phyloP scores from a whole-genome alignment of 2,329 filamentous ascomycete species.

The Xylariaceae sp. region DNA sequence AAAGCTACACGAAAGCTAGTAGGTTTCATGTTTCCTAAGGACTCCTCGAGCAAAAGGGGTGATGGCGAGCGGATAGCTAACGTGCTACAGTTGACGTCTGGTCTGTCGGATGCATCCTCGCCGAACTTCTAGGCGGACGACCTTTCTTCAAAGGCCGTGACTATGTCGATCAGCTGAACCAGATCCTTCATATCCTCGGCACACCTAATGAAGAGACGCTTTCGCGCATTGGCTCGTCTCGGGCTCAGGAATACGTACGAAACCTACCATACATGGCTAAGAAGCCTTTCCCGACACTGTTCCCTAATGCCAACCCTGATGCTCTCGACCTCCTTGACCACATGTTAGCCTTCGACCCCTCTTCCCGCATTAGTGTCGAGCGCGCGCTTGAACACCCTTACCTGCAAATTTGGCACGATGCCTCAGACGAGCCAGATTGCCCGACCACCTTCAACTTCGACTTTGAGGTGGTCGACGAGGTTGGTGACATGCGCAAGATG shows the following conservation, averaged over 20 bases:
- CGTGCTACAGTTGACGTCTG: slow-evolving; percentile 84
- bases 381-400: slow-evolving; percentile 96
- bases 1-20: slow-evolving; percentile 99
- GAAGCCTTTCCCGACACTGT: slow-evolving; percentile 85
- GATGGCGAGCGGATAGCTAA: slow-evolving; percentile 19
- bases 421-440: slow-evolving; percentile 92
- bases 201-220: slow-evolving; percentile 96
- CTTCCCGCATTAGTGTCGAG: slow-evolving; percentile 91
- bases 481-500: slow-evolving; percentile 94
- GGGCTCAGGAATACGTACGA: slow-evolving; percentile 97
- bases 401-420: slow-evolving; percentile 97
- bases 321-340: slow-evolving; percentile 93
- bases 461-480: slow-evolving; percentile 97
- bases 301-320: slow-evolving; percentile 94
- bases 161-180: slow-evolving; percentile 99
- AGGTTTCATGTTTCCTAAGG: slow-evolving; percentile 54
- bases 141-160: slow-evolving; percentile 99
- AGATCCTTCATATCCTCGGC: slow-evolving; percentile 97
- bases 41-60: not conserved
- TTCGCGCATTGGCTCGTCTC: slow-evolving; percentile 89
- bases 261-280: slow-evolving; percentile 96
- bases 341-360: slow-evolving; percentile 97
- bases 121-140: slow-evolving; percentile 91
- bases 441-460: slow-evolving; percentile 97
- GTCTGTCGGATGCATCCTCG: slow-evolving; percentile 98